Evolutionary conservation across 2,329 filamentous ascomycete genomes (phyloP).

Genomic region (Macrophomina phaseolina): DNA sequence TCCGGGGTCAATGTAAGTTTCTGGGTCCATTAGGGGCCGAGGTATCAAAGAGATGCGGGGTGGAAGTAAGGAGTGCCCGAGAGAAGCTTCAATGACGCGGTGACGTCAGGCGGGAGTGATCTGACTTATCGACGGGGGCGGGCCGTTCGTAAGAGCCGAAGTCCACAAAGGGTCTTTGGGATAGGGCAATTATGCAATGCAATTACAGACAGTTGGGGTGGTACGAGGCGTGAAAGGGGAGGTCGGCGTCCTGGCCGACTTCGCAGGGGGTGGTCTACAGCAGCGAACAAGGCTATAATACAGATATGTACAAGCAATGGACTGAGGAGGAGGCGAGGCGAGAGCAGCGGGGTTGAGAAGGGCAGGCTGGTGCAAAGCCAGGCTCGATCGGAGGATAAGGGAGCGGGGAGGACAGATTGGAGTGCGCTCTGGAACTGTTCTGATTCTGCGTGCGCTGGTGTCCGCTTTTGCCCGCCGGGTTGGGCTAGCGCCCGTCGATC

Average conservation of each 20-base stretch:
- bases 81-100: background rate
- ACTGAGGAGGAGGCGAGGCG: background rate
- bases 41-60: too few relatives aligned
- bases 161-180: background rate
- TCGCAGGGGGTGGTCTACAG: background rate
- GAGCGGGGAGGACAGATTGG: background rate
- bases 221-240: background rate
- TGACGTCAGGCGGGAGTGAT: background rate
- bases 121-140: background rate
- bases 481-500: conserved; percentile 15
- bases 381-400: background rate
- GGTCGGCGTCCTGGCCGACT: background rate
- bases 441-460: conserved; percentile 17
- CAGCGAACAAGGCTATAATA: conserved; percentile 7
- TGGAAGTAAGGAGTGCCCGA: background rate
- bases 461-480: conserved; percentile 1
- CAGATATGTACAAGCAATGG: conserved; percentile 13
- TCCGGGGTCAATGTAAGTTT: conserved; percentile 35
- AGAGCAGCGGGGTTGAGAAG: background rate
- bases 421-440: background rate
- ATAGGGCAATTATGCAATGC: background rate
- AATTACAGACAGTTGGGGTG: background rate
- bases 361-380: background rate
- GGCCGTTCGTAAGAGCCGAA: background rate
- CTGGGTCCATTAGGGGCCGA: background rate